A percentile compares a stretch with the other conserved stretches of the same genome.
Conservation (phyloP, 2,329 filamentous ascomycete genomes). For the Penicillium sp. region DNA sequence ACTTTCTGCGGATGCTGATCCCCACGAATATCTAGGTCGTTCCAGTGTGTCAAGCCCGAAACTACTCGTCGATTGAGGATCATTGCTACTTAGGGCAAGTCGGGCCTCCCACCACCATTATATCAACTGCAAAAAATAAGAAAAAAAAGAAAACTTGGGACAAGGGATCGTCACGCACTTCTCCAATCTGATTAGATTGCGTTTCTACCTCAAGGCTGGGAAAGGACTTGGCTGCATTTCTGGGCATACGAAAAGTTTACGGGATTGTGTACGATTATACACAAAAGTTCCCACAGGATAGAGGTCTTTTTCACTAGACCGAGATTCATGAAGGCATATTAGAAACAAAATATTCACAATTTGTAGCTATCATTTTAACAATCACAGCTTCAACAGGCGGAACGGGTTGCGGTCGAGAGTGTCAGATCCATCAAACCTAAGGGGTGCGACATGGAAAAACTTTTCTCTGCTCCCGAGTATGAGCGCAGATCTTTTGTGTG, state of each 20-base stretch:
- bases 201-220: not conserved
- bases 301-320: too few species aligned
- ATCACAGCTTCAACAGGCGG: conserved; percentile 3
- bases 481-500: conserved; percentile 6
- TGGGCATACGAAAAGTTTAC: not conserved
- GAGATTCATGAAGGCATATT: too few species aligned
- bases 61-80: not conserved
- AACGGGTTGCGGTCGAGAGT: conserved; percentile 5
- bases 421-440: conserved; percentile 5
- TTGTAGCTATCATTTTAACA: too few species aligned
- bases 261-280: too few species aligned
- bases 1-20: too few species aligned
- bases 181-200: conserved; percentile 6
- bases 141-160: too few species aligned
- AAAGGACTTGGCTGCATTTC: not conserved
- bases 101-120: not conserved
- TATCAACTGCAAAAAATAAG: not conserved
- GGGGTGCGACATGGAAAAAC: conserved; percentile 6
- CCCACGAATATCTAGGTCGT: not conserved
- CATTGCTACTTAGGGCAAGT: not conserved
- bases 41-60: too few species aligned
- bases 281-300: too few species aligned
- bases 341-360: too few species aligned
- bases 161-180: not conserved
- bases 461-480: conserved; percentile 8